Conservation (phyloP, 1,284 basidiomycete genomes). For the Takashimella tepidaria region DNA sequence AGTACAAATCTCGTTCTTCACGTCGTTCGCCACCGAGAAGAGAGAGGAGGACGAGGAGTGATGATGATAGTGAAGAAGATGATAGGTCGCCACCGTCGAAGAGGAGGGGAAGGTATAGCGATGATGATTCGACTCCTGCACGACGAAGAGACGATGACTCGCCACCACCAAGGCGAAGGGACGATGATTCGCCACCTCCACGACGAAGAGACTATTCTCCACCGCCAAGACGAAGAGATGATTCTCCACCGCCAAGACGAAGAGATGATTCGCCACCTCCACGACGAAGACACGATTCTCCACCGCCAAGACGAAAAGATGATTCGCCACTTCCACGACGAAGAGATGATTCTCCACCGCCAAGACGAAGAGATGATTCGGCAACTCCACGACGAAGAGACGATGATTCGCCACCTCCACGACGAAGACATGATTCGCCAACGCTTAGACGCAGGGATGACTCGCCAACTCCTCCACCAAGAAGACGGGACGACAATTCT, state of each 20-base stretch:
- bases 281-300: constrained; percentile 6
- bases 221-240: constrained; percentile 3
- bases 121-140: constrained; percentile 16
- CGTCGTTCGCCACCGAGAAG: constrained; percentile 15
- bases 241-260: constrained; percentile 18
- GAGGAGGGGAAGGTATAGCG: no score
- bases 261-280: constrained; percentile 13
- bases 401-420: constrained; percentile 17
- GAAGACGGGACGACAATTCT: constrained; percentile 11
- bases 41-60: constrained; percentile 16
- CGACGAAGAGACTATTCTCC: not conserved
- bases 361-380: constrained; percentile 9
- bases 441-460: constrained; percentile 5
- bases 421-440: not conserved
- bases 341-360: constrained; percentile 9
- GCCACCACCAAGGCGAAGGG: constrained; percentile 17
- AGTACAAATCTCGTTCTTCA: constrained; percentile 12
- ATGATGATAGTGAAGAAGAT: constrained; percentile 4
- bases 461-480: constrained; percentile 14
- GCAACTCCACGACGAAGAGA: constrained; percentile 17
- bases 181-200: constrained; percentile 18
- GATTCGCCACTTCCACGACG: constrained; percentile 4
- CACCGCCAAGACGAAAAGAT: constrained; percentile 4
- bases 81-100: constrained; percentile 14
- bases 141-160: constrained; percentile 11